Evolutionary conservation across 2,329 filamentous ascomycete species (phyloP).

Genomic region (Chaetomium sp.): DNA sequence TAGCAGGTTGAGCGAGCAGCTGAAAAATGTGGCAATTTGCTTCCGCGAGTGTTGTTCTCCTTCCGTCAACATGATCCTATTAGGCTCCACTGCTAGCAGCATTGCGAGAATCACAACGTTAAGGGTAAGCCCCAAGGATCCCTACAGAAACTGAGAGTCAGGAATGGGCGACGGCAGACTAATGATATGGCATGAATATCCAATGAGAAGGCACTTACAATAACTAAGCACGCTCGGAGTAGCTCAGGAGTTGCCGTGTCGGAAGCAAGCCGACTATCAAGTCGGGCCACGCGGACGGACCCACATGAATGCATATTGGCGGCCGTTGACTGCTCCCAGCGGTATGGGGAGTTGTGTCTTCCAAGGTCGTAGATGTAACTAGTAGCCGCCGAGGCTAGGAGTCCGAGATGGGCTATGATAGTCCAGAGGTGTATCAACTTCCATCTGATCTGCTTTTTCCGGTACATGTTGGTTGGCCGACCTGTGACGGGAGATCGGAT

Average conservation of each 20-base stretch:
- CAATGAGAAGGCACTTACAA: constrained; percentile 10
- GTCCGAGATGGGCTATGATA: constrained; percentile 20
- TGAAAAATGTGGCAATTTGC: constrained; percentile 20
- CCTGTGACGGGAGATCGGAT: not conserved
- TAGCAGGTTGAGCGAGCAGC: constrained; percentile 21
- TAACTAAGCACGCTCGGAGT: constrained; percentile 12
- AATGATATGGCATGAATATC: no score
- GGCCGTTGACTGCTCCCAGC: not conserved
- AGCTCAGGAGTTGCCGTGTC: constrained; percentile 12
- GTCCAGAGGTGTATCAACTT: constrained; percentile 18
- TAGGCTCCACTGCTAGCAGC: constrained; percentile 18
- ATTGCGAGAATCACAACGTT: constrained; percentile 17
- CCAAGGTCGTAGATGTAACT: constrained; percentile 17
- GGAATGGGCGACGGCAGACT: not conserved
- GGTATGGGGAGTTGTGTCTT: not conserved
- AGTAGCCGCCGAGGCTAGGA: constrained; percentile 15
- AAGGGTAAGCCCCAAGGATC: constrained; percentile 15
- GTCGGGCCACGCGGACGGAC: not conserved
- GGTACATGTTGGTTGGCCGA: not conserved
- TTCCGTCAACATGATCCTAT: constrained; percentile 19
- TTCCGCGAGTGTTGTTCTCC: constrained; percentile 24
- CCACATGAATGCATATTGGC: constrained; percentile 1
- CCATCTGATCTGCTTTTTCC: constrained; percentile 21
- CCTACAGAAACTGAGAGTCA: constrained; percentile 6
- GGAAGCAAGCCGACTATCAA: constrained; percentile 1